Conservation (phyloP, 805 yeast genomes). For the Allodekkera sacchari region DNA sequence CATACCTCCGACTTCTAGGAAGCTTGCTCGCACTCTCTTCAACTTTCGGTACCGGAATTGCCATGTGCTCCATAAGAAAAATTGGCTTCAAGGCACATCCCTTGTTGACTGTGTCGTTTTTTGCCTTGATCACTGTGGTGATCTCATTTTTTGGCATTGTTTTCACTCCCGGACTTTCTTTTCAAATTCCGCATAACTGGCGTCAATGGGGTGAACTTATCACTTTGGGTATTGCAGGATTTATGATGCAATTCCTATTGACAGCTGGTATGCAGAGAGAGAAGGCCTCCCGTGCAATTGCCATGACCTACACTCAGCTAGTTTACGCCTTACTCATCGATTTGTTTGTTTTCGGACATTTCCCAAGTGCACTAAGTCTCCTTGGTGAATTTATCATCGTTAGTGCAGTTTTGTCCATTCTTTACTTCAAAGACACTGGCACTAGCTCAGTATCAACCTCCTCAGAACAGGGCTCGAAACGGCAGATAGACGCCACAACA, state of each 20-base stretch:
- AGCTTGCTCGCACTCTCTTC: conserved; percentile 57
- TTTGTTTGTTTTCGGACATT: conserved; percentile 56
- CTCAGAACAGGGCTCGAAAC: too few relatives aligned
- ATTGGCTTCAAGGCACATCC: conserved; percentile 80
- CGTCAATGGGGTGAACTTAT: conserved; percentile 61
- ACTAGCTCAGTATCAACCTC: background rate
- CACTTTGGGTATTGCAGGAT: conserved; percentile 68
- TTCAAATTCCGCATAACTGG: conserved; percentile 50
- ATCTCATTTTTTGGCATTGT: conserved; percentile 46
- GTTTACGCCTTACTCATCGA: conserved; percentile 77
- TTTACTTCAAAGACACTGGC: conserved; percentile 34
- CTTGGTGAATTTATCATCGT: conserved; percentile 64
- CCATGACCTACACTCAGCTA: conserved; percentile 70
- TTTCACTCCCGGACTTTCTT: conserved; percentile 47
- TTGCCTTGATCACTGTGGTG: conserved; percentile 52
- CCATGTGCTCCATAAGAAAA: conserved; percentile 61
- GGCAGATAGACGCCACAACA: background rate
- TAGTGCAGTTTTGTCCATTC: conserved; percentile 52
- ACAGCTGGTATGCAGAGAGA: conserved; percentile 83
- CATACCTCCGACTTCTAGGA: conserved; percentile 48
- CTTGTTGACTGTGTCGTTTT: conserved; percentile 67
- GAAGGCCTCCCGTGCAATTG: conserved; percentile 65
- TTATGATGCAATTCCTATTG: conserved; percentile 67
- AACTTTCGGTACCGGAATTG: conserved; percentile 59
- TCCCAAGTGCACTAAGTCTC: conserved; percentile 62